Evolutionary conservation across 495 filamentous ascomycete genomes (phyloP), one percentile per base, ranked within the genome.

Genomic region (Xylaria flabelliformis): DNA sequence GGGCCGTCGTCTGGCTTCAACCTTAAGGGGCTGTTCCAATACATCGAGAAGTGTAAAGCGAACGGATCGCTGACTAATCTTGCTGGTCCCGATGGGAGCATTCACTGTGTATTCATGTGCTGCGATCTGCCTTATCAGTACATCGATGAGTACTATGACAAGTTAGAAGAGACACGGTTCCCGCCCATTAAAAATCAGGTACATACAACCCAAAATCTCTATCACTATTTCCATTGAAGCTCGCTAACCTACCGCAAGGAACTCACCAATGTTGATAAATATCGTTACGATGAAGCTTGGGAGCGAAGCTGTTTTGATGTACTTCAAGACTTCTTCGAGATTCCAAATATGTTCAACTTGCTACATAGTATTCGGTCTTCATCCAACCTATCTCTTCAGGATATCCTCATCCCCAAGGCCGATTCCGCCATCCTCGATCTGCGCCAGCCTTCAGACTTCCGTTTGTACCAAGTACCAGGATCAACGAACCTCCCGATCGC

Each of bases 91-190:
- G 44, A 48, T 5, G 44, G 44, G 4, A 48, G 19, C 4, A 48
- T 48, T 4, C 44, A 48, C 44, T 48, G 44, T 15, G 44, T 48
- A 0, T 91, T 76, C 39, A 76, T 88, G 15, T 89, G 87, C 78
- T 88, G 87, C 46, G 89, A 91, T 73, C 77, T 91, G 29, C 89
- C 89, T 13, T 90, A 91, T 70, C 88, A 91, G 76, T 90, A 91
- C 67, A 83, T 91, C 50, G 79, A 82, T 26, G 84, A 86, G 74
- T 91, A 91, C 71, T 90, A 89, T 70, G 75, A 86, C 55, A 89
- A 88, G 72, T 76, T 90, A 17, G 82, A 80, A 10, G 66, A 80
- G 0, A 80, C 82, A 13, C 76, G 86, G 68, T 90, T 91, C 72
- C 87, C 83, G 24, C 79, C 83, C 0, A 90, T 90, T 26, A 78